These are phyloP conservation scores for Epipyxis sp. DNA, from an alignment of 108 stramenopile genomes.

Conservation along the genomic window DNA sequence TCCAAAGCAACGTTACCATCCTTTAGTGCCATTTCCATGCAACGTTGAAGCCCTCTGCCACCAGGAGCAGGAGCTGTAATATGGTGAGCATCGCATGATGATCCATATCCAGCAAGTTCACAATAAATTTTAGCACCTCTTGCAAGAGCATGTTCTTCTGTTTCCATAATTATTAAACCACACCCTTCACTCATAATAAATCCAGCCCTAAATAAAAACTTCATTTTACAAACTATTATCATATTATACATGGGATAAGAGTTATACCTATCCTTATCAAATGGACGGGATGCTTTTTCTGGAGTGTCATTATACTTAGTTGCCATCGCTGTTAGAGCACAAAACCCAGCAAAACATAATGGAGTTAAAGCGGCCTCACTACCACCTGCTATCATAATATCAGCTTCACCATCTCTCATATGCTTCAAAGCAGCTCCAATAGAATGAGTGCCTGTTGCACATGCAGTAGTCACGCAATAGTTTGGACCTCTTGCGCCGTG, in stretches of 20 bases:
- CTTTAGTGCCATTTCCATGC: slow-evolving; percentile 81
- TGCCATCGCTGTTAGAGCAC: slow-evolving; percentile 76
- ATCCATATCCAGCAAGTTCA: slow-evolving; percentile 45
- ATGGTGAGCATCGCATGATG: slow-evolving; percentile 94
- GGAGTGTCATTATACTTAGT: slow-evolving; percentile 70
- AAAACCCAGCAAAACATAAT: slow-evolving; percentile 80
- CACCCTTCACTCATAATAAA: slow-evolving; percentile 98
- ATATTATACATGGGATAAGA: too few species aligned
- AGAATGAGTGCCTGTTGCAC: slow-evolving; percentile 72
- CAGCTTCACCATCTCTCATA: slow-evolving; percentile 73
- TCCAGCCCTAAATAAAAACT: too few species aligned
- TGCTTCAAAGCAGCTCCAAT: slow-evolving; percentile 84
- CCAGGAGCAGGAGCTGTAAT: slow-evolving; percentile 83
- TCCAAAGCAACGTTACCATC: slow-evolving; percentile 71
- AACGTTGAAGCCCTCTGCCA: slow-evolving; percentile 81
- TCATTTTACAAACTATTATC: too few species aligned
- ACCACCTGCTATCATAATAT: slow-evolving; percentile 89
- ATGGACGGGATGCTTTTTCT: slow-evolving; percentile 73
- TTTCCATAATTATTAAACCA: slow-evolving; percentile 87
- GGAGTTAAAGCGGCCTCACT: slow-evolving; percentile 87
- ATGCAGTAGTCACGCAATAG: slow-evolving; percentile 7
- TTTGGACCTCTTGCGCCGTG: slow-evolving; percentile 34
- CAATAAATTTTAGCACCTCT: slow-evolving; percentile 22
- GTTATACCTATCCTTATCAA: slow-evolving; percentile 86
- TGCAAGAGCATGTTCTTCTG: slow-evolving; percentile 29